Evolutionary conservation across 352 stramenopile genomes (phyloP).

Genomic region (Globisporangium cederbergense): DNA sequence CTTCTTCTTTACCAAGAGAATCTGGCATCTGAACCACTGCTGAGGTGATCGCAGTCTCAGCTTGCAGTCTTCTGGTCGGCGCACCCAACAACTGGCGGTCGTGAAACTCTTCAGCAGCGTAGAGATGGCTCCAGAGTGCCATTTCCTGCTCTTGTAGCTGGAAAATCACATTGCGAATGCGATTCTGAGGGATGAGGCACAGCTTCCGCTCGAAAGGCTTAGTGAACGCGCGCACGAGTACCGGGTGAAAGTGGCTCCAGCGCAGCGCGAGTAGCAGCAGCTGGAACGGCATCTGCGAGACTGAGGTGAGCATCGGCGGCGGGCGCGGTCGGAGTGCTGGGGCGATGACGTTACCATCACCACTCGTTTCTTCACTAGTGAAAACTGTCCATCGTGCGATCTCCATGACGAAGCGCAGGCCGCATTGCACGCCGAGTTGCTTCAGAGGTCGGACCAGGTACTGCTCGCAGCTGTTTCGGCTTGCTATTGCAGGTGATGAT

Average conservation of each 20-base stretch:
- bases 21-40: not conserved
- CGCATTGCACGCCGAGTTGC: constrained; percentile 39
- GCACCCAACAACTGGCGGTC: not conserved
- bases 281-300: constrained; percentile 62
- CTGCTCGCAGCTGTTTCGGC: constrained; percentile 9
- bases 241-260: constrained; percentile 71
- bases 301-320: constrained; percentile 31
- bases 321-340: not conserved
- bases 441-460: constrained; percentile 30
- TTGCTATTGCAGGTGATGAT: not conserved
- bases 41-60: not conserved
- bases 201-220: constrained; percentile 53
- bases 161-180: constrained; percentile 33
- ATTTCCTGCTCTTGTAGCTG: constrained; percentile 23
- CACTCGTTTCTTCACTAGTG: not conserved
- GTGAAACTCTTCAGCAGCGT: not conserved
- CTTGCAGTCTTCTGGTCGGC: not conserved
- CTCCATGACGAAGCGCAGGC: constrained; percentile 57
- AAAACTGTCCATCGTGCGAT: constrained; percentile 29
- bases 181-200: constrained; percentile 39
- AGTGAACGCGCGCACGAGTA: constrained; percentile 27
- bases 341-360: not conserved
- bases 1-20: not conserved
- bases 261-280: constrained; percentile 58
- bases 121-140: constrained; percentile 30